Evolutionary conservation across 345 rosid species (phyloP).

Genomic region (Acer campestre): DNA sequence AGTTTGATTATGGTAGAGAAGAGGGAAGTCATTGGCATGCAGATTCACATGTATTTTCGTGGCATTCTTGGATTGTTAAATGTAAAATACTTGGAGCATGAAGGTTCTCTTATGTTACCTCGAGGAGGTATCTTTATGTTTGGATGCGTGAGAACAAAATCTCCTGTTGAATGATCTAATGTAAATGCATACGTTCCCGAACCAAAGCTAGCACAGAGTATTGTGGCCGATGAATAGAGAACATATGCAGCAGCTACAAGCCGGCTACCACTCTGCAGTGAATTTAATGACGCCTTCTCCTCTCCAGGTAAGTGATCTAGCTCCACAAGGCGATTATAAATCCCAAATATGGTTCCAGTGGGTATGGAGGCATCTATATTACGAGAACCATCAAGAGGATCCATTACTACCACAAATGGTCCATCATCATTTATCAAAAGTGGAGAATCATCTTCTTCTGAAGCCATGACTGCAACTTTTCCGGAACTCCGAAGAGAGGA

Average conservation of each 20-base stretch:
- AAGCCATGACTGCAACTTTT: slow-evolving; percentile 92
- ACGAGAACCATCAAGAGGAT: slow-evolving; percentile 94
- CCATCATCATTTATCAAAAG: slow-evolving; percentile 73
- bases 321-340: slow-evolving; percentile 69
- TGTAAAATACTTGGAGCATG: not conserved
- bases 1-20: not conserved
- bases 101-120: slow-evolving; percentile 43
- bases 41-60: not conserved
- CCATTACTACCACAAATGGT: slow-evolving; percentile 79
- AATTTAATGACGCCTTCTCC: slow-evolving; percentile 75
- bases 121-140: slow-evolving; percentile 75
- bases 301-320: slow-evolving; percentile 71
- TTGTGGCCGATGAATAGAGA: slow-evolving; percentile 90
- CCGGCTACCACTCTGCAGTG: slow-evolving; percentile 73
- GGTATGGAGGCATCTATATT: slow-evolving; percentile 94
- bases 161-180: slow-evolving; percentile 81
- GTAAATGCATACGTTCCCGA: slow-evolving; percentile 94
- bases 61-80: not conserved
- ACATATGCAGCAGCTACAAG: slow-evolving; percentile 89
- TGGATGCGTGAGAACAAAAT: slow-evolving; percentile 82
- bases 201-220: slow-evolving; percentile 79
- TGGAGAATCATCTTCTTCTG: slow-evolving; percentile 83
- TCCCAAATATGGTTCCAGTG: slow-evolving; percentile 86
- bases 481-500: slow-evolving; percentile 77
- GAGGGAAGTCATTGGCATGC: not conserved